phyloP scores from a whole-genome alignment of 352 stramenopile species.

The Pythium graminicola region DNA sequence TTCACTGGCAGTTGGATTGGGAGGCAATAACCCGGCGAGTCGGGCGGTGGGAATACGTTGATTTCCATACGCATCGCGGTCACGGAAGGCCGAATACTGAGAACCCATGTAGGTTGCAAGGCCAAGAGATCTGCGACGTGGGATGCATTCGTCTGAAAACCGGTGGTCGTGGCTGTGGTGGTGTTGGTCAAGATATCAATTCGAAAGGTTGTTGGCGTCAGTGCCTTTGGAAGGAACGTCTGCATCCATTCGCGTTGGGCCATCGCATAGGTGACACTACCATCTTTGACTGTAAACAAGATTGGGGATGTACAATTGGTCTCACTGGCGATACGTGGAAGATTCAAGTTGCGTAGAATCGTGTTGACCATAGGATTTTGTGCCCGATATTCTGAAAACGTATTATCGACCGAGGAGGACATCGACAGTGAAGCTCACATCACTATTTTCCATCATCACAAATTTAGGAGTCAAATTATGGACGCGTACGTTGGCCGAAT shows the following conservation, averaged over 20 bases:
- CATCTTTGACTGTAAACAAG: not conserved
- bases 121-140: not conserved
- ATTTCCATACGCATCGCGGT: not conserved
- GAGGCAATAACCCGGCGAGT: not conserved
- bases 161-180: not conserved
- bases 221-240: not conserved
- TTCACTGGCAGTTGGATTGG: not conserved
- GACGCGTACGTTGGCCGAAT: constrained; percentile 4
- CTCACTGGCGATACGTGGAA: not conserved
- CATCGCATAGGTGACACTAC: not conserved
- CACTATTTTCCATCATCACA: not conserved
- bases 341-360: not conserved
- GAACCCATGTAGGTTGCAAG: not conserved
- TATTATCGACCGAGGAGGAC: not conserved
- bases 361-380: constrained; percentile 1
- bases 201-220: not conserved
- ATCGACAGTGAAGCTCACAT: not conserved
- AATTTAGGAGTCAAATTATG: not conserved
- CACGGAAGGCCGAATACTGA: not conserved
- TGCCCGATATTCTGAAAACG: not conserved
- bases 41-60: not conserved
- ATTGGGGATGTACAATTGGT: not conserved
- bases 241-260: constrained; percentile 2
- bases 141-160: not conserved
- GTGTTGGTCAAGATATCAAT: not conserved